Base-by-base conservation (phyloP, 257 asterid species). In the Parsonsia alboflavescens region DNA sequence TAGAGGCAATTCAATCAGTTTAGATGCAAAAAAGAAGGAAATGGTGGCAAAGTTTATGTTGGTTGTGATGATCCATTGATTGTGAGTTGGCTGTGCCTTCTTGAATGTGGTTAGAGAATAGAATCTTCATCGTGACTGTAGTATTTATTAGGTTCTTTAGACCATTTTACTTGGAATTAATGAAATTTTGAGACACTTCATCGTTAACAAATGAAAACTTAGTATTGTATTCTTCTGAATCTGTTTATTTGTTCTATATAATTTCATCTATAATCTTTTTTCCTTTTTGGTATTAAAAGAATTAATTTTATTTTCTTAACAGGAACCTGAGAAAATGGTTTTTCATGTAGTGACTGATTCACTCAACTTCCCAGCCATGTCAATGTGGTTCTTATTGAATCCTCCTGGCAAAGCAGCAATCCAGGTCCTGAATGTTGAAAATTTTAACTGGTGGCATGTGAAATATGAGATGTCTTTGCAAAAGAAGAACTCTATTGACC, bases 351-450 rank as follows among this genome's bases (percentile, higher is more conserved):
- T 92, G 80, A 92, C 98, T 2, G 96, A 95, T 83, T 80, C 91
- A 36, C 86, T 95, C 58, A 92, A 88, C 85, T 71, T 83, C 72
- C 97, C 98, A 52, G 91, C 99, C 53, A 87, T 95, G 81, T 77
- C 92, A 22, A 92, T 90, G 98, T 95, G 99, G 99, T 95, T 95
- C 89, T 78, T 92, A 80, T 76, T 77, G 72, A 92, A 90, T 80
- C 90, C 96, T 79, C 98, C 93, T 12, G 85, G 84, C 28, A 84
- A 88, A 81, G 96, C 99, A 78, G 84, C 93, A 28, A 76, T 92
- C 48, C 86, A 88, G 49, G 90, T 95, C 78, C 93, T 87, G 84
- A 85, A 86, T 80, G 72, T 86, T 46, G 97, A 89, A 41, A 68
- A 63, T 73, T 90, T 86, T 71, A 83, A 80, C 56, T 86, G 89